phyloP scores from a whole-genome alignment of 345 rosid species.

The Camelina hispida region DNA sequence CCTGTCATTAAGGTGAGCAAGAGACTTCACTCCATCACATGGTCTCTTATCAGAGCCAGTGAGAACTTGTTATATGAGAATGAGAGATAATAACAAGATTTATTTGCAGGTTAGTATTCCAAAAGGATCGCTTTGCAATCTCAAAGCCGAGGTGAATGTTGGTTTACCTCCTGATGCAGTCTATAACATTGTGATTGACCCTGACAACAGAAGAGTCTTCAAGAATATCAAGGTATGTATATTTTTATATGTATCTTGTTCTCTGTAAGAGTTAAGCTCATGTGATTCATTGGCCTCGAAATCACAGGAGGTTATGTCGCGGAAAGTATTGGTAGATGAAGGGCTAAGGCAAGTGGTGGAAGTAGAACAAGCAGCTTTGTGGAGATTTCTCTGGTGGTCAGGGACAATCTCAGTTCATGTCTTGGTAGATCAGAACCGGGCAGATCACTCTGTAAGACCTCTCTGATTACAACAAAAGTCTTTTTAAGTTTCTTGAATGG shows the following conservation, averaged over 20 bases:
- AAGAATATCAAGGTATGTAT: conserved; percentile 77
- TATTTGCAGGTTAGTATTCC: conserved; percentile 81
- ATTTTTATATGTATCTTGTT: conserved; percentile 9
- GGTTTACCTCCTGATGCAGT: conserved; percentile 94
- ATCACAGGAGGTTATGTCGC: conserved; percentile 74
- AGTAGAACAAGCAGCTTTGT: conserved; percentile 84
- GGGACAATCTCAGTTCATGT: conserved; percentile 88
- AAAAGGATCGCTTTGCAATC: conserved; percentile 89
- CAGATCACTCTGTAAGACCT: conserved; percentile 68
- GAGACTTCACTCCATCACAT: neutral
- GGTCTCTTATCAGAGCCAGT: conserved; percentile 2
- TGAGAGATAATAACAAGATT: conserved; percentile 33
- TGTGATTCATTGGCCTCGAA: conserved; percentile 8
- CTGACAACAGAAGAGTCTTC: conserved; percentile 91
- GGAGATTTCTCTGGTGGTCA: conserved; percentile 98
- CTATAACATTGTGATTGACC: conserved; percentile 79
- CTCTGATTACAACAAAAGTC: neutral
- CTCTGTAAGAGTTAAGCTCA: conserved; percentile 4
- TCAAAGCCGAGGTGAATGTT: conserved; percentile 58
- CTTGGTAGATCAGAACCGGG: conserved; percentile 79
- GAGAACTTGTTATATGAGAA: conserved; percentile 26
- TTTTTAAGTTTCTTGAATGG: neutral
- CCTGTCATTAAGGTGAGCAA: conserved; percentile 66
- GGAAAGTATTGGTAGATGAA: conserved; percentile 76
- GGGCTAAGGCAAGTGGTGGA: conserved; percentile 87